Conservation (phyloP, 257 asterid genomes). For the Misopates orontium region DNA sequence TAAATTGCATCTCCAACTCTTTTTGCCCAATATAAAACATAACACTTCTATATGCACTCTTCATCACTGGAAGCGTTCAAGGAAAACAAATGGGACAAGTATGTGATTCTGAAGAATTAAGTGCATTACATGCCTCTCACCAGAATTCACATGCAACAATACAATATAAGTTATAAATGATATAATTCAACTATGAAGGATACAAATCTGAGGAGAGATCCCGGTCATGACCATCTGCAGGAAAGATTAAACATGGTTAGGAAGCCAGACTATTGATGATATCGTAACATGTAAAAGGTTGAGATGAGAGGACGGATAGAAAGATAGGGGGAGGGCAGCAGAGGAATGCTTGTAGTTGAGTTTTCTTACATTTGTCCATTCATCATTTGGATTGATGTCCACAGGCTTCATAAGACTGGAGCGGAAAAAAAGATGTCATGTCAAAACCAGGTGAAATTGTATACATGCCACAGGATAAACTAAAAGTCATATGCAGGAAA, state of each 20-base stretch:
- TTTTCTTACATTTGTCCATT: slow-evolving; percentile 85
- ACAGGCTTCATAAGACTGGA: slow-evolving; percentile 88
- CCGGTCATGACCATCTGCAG: slow-evolving; percentile 91
- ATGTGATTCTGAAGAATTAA: slow-evolving; percentile 10
- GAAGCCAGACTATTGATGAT: slow-evolving; percentile 16
- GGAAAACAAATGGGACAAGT: slow-evolving; percentile 34
- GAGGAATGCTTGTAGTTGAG: slow-evolving; percentile 16
- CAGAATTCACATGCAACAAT: slow-evolving; percentile 18
- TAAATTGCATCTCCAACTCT: slow-evolving; percentile 86
- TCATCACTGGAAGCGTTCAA: slow-evolving; percentile 56
- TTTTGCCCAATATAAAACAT: slow-evolving; percentile 84
- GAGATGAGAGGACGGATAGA: slow-evolving; percentile 18
- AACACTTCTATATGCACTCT: slow-evolving; percentile 69
- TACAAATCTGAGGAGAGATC: slow-evolving; percentile 86
- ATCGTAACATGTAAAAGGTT: slow-evolving; percentile 16
- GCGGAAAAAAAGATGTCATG: slow-evolving; percentile 34
- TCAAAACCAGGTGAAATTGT: slow-evolving; percentile 22
- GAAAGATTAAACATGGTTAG: slow-evolving; percentile 16
- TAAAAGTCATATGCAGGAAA: slow-evolving; percentile 11
- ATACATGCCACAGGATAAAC: slow-evolving; percentile 15
- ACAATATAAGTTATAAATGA: slow-evolving; percentile 4
- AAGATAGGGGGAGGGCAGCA: slow-evolving; percentile 16
- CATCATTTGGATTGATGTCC: slow-evolving; percentile 87
- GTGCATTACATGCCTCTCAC: slow-evolving; percentile 12
- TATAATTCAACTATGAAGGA: slow-evolving; percentile 43